Evolutionary conservation across 176 grass and related monocot genomes (phyloP).

Genomic region (Poa annua): DNA sequence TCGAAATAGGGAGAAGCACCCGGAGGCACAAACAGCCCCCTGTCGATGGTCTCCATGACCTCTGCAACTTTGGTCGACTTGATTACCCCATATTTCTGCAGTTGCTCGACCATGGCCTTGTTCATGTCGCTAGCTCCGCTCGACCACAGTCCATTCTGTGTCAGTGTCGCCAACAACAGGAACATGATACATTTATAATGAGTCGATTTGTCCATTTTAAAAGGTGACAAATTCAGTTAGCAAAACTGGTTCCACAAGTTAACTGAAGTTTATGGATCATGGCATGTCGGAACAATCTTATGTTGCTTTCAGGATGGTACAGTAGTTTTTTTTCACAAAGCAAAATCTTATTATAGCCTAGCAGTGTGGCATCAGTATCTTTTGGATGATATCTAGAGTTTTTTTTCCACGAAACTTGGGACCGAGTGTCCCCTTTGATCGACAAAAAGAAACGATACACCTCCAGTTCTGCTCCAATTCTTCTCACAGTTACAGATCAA

Average conservation of each 20-base stretch:
- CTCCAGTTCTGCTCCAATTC: neutral
- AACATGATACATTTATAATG: conserved; percentile 18
- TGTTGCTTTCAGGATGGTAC: neutral
- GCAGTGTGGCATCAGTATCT: neutral
- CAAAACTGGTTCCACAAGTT: neutral
- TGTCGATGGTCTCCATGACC: conserved; percentile 67
- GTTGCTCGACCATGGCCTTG: conserved; percentile 72
- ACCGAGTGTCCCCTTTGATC: neutral
- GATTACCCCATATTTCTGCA: conserved; percentile 60
- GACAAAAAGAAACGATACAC: neutral
- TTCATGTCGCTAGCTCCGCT: conserved; percentile 62
- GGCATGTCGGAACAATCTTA: neutral
- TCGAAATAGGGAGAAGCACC: conserved; percentile 57
- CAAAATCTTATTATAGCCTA: neutral
- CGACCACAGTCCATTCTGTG: conserved; percentile 53
- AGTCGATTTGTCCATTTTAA: conserved; percentile 6
- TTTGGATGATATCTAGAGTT: neutral
- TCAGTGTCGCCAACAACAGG: conserved; percentile 10
- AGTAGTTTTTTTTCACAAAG: neutral
- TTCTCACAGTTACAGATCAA: neutral
- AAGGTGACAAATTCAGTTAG: neutral
- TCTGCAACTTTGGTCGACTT: conserved; percentile 52
- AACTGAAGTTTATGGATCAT: conserved; percentile 19
- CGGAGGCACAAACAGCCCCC: conserved; percentile 66
- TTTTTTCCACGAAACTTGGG: neutral